A percentile compares a stretch with the other conserved stretches of the same genome.
phyloP scores from a whole-genome alignment of 805 yeast genomes.

The Starmerella sp. region DNA sequence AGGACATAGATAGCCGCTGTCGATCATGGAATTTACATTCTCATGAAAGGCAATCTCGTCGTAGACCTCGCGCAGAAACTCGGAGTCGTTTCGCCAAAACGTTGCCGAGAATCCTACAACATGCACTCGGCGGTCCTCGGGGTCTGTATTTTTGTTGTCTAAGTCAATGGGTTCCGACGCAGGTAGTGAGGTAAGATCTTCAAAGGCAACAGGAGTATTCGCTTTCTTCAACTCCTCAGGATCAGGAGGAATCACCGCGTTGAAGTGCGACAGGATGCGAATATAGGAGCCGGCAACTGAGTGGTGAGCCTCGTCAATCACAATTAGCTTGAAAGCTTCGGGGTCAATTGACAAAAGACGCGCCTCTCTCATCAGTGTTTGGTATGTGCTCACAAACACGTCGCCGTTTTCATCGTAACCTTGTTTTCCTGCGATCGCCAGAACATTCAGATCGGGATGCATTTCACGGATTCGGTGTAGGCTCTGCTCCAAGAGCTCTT shows the following conservation, averaged over 20 bases:
- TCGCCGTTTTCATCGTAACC: conserved; percentile 36
- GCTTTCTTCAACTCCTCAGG: neutral
- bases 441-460: conserved; percentile 44
- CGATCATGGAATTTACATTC: conserved; percentile 53
- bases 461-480: conserved; percentile 36
- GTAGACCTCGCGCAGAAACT: conserved; percentile 45
- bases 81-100: conserved; percentile 61
- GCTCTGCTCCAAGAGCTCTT: conserved; percentile 69
- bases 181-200: conserved; percentile 1
- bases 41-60: conserved; percentile 67
- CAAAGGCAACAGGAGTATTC: neutral
- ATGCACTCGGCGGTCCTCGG: conserved; percentile 36
- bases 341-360: conserved; percentile 49
- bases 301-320: conserved; percentile 90
- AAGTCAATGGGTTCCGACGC: neutral
- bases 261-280: conserved; percentile 48
- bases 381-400: conserved; percentile 68
- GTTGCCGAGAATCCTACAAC: conserved; percentile 87
- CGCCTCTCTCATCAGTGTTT: conserved; percentile 40
- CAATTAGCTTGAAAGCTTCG: conserved; percentile 52
- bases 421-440: conserved; percentile 56
- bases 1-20: conserved; percentile 57
- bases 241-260: conserved; percentile 16
- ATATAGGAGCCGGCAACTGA: conserved; percentile 62
- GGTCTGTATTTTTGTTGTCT: neutral